These are phyloP conservation scores for Hypoxylon sp. DNA, from an alignment of 2,329 filamentous ascomycete species.

Conservation along the genomic window DNA sequence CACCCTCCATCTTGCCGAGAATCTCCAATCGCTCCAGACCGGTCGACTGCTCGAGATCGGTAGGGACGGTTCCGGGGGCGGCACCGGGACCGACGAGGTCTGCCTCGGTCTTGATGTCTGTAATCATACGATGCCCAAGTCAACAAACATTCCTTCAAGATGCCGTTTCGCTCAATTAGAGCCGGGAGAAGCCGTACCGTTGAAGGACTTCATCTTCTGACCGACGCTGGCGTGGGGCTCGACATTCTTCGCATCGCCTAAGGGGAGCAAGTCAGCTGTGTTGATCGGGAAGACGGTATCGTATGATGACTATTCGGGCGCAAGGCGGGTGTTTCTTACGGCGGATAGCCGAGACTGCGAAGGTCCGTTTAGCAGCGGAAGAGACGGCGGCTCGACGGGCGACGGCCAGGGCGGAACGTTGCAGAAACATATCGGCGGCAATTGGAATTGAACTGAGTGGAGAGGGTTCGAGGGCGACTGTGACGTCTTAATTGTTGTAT, in stretches of 20 bases:
- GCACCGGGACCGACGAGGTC: slow-evolving; percentile 89
- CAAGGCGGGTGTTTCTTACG: slow-evolving; percentile 55
- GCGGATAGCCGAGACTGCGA: slow-evolving; percentile 67
- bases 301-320: slow-evolving; percentile 40
- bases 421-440: slow-evolving; percentile 64
- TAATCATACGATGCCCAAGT: slow-evolving; percentile 37
- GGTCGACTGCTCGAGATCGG: slow-evolving; percentile 93
- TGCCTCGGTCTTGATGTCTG: slow-evolving; percentile 83
- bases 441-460: slow-evolving; percentile 36
- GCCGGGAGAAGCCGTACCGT: slow-evolving; percentile 52
- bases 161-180: slow-evolving; percentile 25
- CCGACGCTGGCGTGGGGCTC: slow-evolving; percentile 54
- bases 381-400: slow-evolving; percentile 66
- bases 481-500: slow-evolving; percentile 25
- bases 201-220: slow-evolving; percentile 52
- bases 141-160: slow-evolving; percentile 26
- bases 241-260: slow-evolving; percentile 55
- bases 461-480: slow-evolving; percentile 15
- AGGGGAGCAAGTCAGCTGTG: slow-evolving; percentile 47
- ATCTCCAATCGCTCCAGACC: slow-evolving; percentile 99
- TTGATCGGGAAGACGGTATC: slow-evolving; percentile 41
- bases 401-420: slow-evolving; percentile 67
- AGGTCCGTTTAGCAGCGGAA: slow-evolving; percentile 64
- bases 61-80: slow-evolving; percentile 81
- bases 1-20: slow-evolving; percentile 97